These are phyloP conservation scores for Alternaria longipes DNA, from an alignment of 2,329 filamentous ascomycete species.

Conservation along the genomic window DNA sequence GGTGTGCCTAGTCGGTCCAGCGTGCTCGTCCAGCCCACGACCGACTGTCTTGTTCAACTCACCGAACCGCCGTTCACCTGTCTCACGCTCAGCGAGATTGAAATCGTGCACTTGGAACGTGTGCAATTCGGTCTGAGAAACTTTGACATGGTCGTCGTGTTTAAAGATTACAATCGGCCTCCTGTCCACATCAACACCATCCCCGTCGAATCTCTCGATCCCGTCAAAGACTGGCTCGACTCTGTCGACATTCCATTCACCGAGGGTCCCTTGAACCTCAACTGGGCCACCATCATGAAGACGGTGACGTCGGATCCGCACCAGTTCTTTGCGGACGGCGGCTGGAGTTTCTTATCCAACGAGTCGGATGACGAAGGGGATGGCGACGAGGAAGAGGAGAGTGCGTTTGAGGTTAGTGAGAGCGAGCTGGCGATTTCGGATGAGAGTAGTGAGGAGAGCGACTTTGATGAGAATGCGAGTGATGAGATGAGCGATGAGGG, in stretches of 20 bases:
- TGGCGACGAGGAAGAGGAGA: slow-evolving; percentile 84
- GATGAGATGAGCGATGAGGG: slow-evolving; percentile 78
- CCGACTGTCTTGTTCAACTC: slow-evolving; percentile 95
- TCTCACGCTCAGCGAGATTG: slow-evolving; percentile 92
- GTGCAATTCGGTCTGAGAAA: slow-evolving; percentile 98
- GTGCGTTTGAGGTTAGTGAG: slow-evolving; percentile 89
- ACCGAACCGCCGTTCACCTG: slow-evolving; percentile 98
- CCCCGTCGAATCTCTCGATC: slow-evolving; percentile 91
- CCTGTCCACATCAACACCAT: slow-evolving; percentile 98
- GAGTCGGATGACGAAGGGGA: slow-evolving; percentile 86
- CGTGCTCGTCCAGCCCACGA: slow-evolving; percentile 94
- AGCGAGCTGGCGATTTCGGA: slow-evolving; percentile 77
- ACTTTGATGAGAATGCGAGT: slow-evolving; percentile 90
- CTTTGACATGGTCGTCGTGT: slow-evolving; percentile 97
- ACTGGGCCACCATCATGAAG: slow-evolving; percentile 99
- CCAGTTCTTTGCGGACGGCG: slow-evolving; percentile 92
- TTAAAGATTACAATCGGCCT: slow-evolving; percentile 93
- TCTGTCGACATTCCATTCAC: slow-evolving; percentile 93
- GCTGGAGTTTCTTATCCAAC: slow-evolving; percentile 89
- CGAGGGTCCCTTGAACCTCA: slow-evolving; percentile 95
- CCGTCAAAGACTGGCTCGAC: slow-evolving; percentile 97
- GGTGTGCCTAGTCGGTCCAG: slow-evolving; percentile 96
- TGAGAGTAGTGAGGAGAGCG: slow-evolving; percentile 84
- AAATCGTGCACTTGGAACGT: slow-evolving; percentile 94
- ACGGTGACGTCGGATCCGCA: slow-evolving; percentile 94